Evolutionary conservation across 2,329 filamentous ascomycete species (phyloP), one percentile per base, ranked within the genome.

Genomic region (Teratosphaeria epicoccoides): DNA sequence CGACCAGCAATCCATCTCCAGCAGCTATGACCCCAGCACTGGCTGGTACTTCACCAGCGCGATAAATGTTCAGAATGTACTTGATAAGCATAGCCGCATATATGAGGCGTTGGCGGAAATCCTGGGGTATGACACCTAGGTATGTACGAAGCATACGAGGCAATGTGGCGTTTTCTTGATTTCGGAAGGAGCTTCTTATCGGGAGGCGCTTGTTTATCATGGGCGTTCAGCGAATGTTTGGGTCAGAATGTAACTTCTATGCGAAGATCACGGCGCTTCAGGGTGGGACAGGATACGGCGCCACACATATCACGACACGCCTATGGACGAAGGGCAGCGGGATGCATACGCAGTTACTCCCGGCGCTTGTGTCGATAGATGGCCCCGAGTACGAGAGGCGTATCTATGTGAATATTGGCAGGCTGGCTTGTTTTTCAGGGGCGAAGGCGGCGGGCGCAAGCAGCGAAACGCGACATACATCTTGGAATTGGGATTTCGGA

Each of bases 21-120:
- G 51, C 55, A 3, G 25, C 47, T 11, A 28, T 50, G n/a, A 57
- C 54, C 12, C 54, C 57, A 33, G 48, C 46, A 12, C 25, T 57
- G n/a, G 49, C 56, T 28, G 52, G 52, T 20, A 58, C 54, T 3
- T 54, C 57, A 24, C 57, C 57, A 26, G 44, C 44, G 25, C 48
- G 54, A 49, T 57, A 49, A 24, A 29, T 7, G 33, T 17, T 40
- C 33, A 40, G 33, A 40, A n/a, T 40, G 33, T 40, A 17, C 33
- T 40, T 40, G 33, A 40, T 17, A 17, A 40, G 33, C 33, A 40
- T 14, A n/a, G 9, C 20, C 20, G 33, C 33, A 40, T 40, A 40
- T 40, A 40, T 9, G 7, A 17, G 33, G 33, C 33, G 33, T 40
- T 40, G 6, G 33, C 14, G 33, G 33, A 40, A 40, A 40, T 20